Percentiles rank a stretch among this genome's conserved stretches.
phyloP scores from a whole-genome alignment of 2,329 filamentous ascomycete genomes.

The Coccinonectria pachysandricola region DNA sequence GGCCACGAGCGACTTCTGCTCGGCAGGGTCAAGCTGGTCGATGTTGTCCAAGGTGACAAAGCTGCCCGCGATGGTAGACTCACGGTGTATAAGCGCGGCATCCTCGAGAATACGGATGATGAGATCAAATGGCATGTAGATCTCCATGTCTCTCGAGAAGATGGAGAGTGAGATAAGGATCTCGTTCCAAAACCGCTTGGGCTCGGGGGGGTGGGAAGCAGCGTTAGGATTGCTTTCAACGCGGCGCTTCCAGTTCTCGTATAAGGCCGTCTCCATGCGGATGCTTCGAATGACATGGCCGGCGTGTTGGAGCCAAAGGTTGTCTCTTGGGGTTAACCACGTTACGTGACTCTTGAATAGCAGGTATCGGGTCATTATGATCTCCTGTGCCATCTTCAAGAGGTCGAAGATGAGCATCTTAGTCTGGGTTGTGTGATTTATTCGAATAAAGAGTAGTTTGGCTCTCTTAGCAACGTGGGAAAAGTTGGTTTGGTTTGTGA shows the following conservation, averaged over 20 bases:
- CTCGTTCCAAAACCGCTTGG: constrained; percentile 2
- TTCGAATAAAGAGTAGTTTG: too few relatives aligned
- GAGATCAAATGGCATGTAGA: constrained; percentile 1
- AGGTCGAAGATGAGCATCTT: too few relatives aligned
- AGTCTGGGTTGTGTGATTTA: too few relatives aligned
- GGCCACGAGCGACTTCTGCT: not conserved
- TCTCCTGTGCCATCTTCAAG: too few relatives aligned
- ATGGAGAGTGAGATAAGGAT: not conserved
- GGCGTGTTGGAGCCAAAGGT: too few relatives aligned
- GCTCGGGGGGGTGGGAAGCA: not conserved
- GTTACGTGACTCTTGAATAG: too few relatives aligned
- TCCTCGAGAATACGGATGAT: constrained; percentile 4
- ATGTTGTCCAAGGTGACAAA: not conserved
- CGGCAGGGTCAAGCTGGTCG: not conserved
- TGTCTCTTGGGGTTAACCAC: not conserved
- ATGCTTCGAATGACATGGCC: constrained; percentile 1
- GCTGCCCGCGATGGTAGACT: not conserved
- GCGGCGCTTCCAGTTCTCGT: constrained; percentile 1
- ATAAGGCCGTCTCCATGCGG: constrained; percentile 1
- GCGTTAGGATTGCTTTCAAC: not conserved
- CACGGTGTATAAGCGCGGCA: not conserved
- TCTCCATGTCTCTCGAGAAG: not conserved
- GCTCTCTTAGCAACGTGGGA: too few relatives aligned
- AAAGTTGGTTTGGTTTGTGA: too few relatives aligned
- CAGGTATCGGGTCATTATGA: too few relatives aligned